Evolutionary conservation across 208 protist genomes (phyloP).

Genomic region (Crithidia fasciculata): DNA sequence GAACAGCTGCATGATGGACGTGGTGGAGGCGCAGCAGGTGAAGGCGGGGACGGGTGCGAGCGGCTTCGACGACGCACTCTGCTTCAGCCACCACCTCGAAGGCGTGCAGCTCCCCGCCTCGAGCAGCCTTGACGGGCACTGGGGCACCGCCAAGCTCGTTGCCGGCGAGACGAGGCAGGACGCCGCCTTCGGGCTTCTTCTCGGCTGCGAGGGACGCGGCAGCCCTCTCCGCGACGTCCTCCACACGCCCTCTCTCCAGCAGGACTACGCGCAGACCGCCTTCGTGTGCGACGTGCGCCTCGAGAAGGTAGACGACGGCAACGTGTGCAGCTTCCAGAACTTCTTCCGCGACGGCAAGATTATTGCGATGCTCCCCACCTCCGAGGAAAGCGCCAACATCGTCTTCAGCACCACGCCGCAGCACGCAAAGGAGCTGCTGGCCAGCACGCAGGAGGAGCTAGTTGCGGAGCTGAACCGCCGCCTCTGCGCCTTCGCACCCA

Average conservation of each 20-base stretch:
- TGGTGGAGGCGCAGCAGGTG: conserved; percentile 54
- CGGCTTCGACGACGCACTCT: conserved; percentile 37
- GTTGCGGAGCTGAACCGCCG: conserved; percentile 75
- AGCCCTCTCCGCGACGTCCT: conserved; percentile 77
- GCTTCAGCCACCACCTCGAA: conserved; percentile 60
- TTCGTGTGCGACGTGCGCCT: conserved; percentile 86
- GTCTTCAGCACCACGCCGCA: conserved; percentile 78
- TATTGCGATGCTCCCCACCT: conserved; percentile 83
- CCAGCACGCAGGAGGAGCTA: conserved; percentile 57
- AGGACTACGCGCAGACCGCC: conserved; percentile 84
- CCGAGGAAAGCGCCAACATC: conserved; percentile 81
- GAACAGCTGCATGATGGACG: conserved; percentile 63
- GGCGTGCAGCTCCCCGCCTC: conserved; percentile 42
- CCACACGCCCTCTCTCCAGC: conserved; percentile 54
- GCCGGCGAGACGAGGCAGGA: conserved; percentile 29
- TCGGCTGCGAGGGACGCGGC: conserved; percentile 86
- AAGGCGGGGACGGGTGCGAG: background rate
- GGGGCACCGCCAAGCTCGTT: conserved; percentile 47
- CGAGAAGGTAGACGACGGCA: conserved; percentile 66
- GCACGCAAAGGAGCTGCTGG: conserved; percentile 65
- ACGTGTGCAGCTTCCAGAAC: conserved; percentile 90
- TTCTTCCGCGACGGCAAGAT: conserved; percentile 88
- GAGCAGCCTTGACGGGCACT: conserved; percentile 49
- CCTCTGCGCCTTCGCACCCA: conserved; percentile 65
- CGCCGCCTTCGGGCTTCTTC: conserved; percentile 58